Evolutionary conservation across 768 basidiomycete species (phyloP), one percentile per base, ranked within the genome.

Genomic region (Tricholoma hemisulphureum): DNA sequence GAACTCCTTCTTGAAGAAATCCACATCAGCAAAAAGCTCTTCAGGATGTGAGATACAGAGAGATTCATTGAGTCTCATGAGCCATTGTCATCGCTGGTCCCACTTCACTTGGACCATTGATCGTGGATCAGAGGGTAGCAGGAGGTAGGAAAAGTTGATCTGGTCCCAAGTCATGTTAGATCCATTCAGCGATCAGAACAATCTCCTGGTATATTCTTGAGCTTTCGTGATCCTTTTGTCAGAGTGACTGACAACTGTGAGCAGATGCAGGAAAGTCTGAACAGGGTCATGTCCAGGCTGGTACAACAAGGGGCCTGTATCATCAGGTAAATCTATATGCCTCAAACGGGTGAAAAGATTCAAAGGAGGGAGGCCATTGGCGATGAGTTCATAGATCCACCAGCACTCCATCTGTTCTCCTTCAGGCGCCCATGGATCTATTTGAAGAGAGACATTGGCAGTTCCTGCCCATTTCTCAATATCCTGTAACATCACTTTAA

Each of bases 381-480:
- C 74, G 8, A 51, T 48, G 16, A 92, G 66, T 55, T 78, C 75
- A 2, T 82, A 80, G 7, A 70, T 70, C 68, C 77, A 81, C 88
- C 88, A 91, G 14, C 18, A 41, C 10, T 56, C 54, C 18, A 63
- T 53, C 6, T 46, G 59, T 2, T 55, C 61, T 5, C 70, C 67
- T 0, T 63, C 57, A 3, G 73, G 64, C 5, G 66, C 58, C 89
- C 89, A 91, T 1, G 89, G 88, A 62, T 90, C 80, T 66, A 89
- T 74, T 62, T 88, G 86, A 18, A 79, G 65, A 0, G 80, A 76
- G 37, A 89, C 83, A 16, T 73, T 77, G 1, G 83, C 78, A n/a
- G 75, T 79, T n/a, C 86, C 81, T 2, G 75, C 75, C 14, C 87
- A 75, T 67, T 83, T 83, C 62, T 88, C 88, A 3, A 90, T 79